A percentile compares a stretch with the other conserved stretches of the same genome.
Conservation (phyloP, 1,284 basidiomycete species). For the Entoloma clypeatum region DNA sequence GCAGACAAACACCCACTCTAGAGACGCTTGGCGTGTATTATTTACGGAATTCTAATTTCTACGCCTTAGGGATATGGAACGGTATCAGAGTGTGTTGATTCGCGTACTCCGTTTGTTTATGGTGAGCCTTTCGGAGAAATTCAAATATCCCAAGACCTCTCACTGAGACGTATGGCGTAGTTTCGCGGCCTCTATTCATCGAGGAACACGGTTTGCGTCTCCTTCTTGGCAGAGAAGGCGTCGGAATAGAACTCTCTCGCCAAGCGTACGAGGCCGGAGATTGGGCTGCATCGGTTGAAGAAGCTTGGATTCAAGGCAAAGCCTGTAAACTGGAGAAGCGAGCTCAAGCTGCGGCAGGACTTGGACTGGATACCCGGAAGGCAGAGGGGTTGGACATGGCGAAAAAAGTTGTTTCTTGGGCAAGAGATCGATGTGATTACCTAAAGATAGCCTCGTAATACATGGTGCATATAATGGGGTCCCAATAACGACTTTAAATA, state of each 20-base stretch:
- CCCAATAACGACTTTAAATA: too few species aligned
- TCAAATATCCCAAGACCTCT: conserved; percentile 3
- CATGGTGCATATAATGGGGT: too few species aligned
- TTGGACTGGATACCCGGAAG: conserved; percentile 31
- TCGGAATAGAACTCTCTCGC: conserved; percentile 62
- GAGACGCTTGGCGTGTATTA: not conserved
- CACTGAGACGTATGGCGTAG: conserved; percentile 29
- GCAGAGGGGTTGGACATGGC: conserved; percentile 50
- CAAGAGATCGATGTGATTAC: conserved; percentile 30
- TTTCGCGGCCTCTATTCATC: conserved; percentile 72
- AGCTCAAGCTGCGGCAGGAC: conserved; percentile 27
- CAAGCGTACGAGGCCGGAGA: conserved; percentile 64
- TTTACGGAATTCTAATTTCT: conserved; percentile 4
- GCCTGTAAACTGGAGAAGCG: conserved; percentile 44
- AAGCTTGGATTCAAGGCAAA: conserved; percentile 50
- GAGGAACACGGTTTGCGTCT: conserved; percentile 73
- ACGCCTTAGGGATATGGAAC: conserved; percentile 61
- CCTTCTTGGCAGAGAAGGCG: conserved; percentile 55
- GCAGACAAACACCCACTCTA: conserved; percentile 1
- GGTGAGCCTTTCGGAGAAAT: conserved; percentile 34
- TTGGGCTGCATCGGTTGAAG: conserved; percentile 56
- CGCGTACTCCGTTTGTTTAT: conserved; percentile 70
- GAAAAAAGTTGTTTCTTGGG: conserved; percentile 48
- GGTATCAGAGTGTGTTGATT: conserved; percentile 68
- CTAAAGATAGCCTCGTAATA: too few species aligned